These are phyloP conservation scores for Fusarium oligoseptatum DNA, from an alignment of 2,329 filamentous ascomycete genomes.

Conservation along the genomic window DNA sequence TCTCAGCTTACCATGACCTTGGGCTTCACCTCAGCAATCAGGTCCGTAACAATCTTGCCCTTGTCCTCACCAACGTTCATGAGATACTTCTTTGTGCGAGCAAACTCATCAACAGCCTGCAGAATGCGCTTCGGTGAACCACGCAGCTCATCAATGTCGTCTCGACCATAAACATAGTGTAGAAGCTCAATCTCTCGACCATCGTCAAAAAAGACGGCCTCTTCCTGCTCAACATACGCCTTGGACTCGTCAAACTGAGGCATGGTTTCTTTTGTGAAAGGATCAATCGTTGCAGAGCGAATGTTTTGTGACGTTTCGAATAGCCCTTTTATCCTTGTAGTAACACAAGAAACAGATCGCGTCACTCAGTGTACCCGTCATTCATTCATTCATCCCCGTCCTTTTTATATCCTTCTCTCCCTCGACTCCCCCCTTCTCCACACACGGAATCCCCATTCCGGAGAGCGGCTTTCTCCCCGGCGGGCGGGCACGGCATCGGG, in stretches of 20 bases:
- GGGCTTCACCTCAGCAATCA: conserved; percentile 77
- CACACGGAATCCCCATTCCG: conserved; percentile 23
- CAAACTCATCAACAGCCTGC: conserved; percentile 77
- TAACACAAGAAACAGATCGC: conserved; percentile 11
- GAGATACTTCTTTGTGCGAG: conserved; percentile 72
- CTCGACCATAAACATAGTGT: conserved; percentile 74
- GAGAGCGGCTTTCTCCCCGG: conserved; percentile 34
- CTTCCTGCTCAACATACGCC: conserved; percentile 58
- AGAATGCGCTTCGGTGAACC: conserved; percentile 75
- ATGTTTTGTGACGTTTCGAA: background rate
- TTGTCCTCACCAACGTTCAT: conserved; percentile 87
- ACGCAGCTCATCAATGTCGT: conserved; percentile 72
- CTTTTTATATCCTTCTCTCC: background rate
- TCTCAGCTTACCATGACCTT: conserved; percentile 67
- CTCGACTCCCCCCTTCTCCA: conserved; percentile 1
- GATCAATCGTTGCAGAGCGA: background rate
- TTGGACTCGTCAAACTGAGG: conserved; percentile 53
- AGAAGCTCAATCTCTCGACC: conserved; percentile 81
- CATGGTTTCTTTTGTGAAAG: conserved; percentile 23
- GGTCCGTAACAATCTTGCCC: conserved; percentile 75
- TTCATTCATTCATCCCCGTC: conserved; percentile 42
- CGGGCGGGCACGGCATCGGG: conserved; percentile 23
- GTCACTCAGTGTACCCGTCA: conserved; percentile 41
- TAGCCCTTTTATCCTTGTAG: background rate
- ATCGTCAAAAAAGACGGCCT: conserved; percentile 69